Base-by-base conservation (phyloP, 768 basidiomycete genomes). In the Xanthoconium purpureum region DNA sequence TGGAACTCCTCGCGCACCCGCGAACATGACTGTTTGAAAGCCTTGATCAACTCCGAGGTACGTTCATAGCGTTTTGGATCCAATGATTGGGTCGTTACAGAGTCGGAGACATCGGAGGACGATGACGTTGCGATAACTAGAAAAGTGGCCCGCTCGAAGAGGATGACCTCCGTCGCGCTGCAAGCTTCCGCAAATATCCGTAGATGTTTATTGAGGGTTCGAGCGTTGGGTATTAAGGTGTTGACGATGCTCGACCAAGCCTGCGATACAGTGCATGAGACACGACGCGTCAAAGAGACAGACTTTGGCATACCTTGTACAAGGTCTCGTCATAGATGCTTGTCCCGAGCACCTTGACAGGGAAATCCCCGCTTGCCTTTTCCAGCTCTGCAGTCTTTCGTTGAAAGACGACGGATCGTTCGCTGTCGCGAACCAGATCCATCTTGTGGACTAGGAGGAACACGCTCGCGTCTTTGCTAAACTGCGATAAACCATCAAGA, bases 231-330 rank as follows among this genome's bases (percentile, higher is more conserved):
- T 55, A 98, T 96, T 63, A 99, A 80, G 15, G 93, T 94, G 67
- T 97, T 93, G 15, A 99, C 94, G 57, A 99, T 96, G 60, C 86
- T 87, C 18, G 97, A 98, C 97, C 97, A 98, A 18, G 97, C 97
- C 96, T 98, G 53, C 36, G 11, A 46, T 35, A 20, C 51, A 29
- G 17, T 12, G 24, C n/a, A 54, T 69, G 43, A 50, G 50, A 55
- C 37, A 47, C 54, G 53, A 48, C 47, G 47, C n/a, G 30, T n/a
- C 18, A 50, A 18, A 47, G 45, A 46, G 29, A 35, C 35, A 39
- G 44, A 37, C 4, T 24, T 28, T 11, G 35, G 69, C 24, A 55
- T 61, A 87, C 95, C 81, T 89, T 94, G 79, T 98, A 99, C 47
- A 99, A 75, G 63, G 89, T 94, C 73, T 99, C 96, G 69, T 99